Evolutionary conservation across 2,329 filamentous ascomycete species (phyloP).

Genomic region (Alternaria sp.): DNA sequence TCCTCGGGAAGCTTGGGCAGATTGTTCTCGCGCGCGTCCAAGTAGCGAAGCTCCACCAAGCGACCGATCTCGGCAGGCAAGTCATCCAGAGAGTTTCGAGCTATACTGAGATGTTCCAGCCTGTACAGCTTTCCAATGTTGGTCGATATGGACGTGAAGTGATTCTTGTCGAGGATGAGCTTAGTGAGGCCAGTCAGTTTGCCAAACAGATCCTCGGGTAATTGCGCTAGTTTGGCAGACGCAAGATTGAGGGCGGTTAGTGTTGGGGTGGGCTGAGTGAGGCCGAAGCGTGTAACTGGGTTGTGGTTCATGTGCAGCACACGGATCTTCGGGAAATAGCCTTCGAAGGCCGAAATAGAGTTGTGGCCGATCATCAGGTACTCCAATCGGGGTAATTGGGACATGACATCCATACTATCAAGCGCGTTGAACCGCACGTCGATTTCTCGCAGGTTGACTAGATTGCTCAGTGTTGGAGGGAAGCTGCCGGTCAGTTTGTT

Average conservation of each 20-base stretch:
- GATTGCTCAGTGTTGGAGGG: constrained; percentile 72
- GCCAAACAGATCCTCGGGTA: constrained; percentile 84
- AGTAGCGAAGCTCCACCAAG: constrained; percentile 78
- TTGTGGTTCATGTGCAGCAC: constrained; percentile 92
- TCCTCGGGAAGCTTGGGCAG: constrained; percentile 86
- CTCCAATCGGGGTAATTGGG: constrained; percentile 83
- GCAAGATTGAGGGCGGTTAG: constrained; percentile 88
- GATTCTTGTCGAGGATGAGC: constrained; percentile 90
- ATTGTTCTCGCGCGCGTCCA: constrained; percentile 94
- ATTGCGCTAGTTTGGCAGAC: constrained; percentile 86
- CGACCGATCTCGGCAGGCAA: constrained; percentile 89
- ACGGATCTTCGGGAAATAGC: constrained; percentile 83
- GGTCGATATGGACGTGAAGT: constrained; percentile 86
- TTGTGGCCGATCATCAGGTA: constrained; percentile 92
- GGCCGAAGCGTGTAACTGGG: constrained; percentile 90
- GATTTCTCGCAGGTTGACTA: constrained; percentile 83
- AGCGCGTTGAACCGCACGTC: constrained; percentile 95
- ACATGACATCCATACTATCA: constrained; percentile 84
- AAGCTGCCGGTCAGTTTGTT: constrained; percentile 82
- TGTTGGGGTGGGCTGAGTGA: constrained; percentile 77
- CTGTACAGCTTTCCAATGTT: constrained; percentile 83
- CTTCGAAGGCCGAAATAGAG: constrained; percentile 85
- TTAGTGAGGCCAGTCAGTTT: constrained; percentile 88
- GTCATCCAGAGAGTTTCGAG: constrained; percentile 85
- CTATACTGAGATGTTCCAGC: constrained; percentile 91